Percentiles rank a stretch among this genome's conserved stretches.
Evolutionary conservation across 352 stramenopile genomes (phyloP).

Genomic region (Pythium sp.): DNA sequence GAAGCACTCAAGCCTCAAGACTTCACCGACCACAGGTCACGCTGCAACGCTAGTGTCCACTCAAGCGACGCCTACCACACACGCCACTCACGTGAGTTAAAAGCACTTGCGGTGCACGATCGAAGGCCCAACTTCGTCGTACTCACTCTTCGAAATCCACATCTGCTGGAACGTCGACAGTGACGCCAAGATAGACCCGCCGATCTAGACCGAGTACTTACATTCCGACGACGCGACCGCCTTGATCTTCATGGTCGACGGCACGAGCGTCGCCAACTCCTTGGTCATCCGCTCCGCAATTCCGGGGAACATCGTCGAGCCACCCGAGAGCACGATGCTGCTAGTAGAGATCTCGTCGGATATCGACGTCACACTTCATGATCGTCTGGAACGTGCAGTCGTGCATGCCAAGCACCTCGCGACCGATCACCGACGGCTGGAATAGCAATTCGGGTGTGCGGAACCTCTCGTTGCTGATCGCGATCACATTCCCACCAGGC

Average conservation of each 20-base stretch:
- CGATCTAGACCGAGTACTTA: constrained; percentile 98
- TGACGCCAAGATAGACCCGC: constrained; percentile 95
- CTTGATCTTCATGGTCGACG: constrained; percentile 94
- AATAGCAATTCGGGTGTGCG: constrained; percentile 95
- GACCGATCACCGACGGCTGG: constrained; percentile 92
- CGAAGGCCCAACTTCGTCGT: constrained; percentile 94
- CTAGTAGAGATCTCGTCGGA: constrained; percentile 82
- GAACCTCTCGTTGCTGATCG: constrained; percentile 96
- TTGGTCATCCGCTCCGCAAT: constrained; percentile 92
- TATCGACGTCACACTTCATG: constrained; percentile 92
- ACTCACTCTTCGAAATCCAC: constrained; percentile 98
- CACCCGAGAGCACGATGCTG: constrained; percentile 97
- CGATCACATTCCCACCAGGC: constrained; percentile 97
- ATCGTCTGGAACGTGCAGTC: constrained; percentile 76
- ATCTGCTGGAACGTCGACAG: constrained; percentile 98
- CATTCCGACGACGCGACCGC: constrained; percentile 91
- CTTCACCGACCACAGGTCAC: too few species aligned
- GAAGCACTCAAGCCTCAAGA: too few species aligned
- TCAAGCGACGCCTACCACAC: too few species aligned
- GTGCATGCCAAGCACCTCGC: constrained; percentile 81
- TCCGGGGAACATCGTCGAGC: constrained; percentile 95
- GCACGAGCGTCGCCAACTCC: constrained; percentile 88
- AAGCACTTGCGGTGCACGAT: constrained; percentile 97
- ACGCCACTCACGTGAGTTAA: neutral
- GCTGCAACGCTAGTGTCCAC: too few species aligned